A percentile compares a stretch with the other conserved stretches of the same genome.
phyloP scores from a whole-genome alignment of 345 rosid genomes.

The Murraya paniculata region DNA sequence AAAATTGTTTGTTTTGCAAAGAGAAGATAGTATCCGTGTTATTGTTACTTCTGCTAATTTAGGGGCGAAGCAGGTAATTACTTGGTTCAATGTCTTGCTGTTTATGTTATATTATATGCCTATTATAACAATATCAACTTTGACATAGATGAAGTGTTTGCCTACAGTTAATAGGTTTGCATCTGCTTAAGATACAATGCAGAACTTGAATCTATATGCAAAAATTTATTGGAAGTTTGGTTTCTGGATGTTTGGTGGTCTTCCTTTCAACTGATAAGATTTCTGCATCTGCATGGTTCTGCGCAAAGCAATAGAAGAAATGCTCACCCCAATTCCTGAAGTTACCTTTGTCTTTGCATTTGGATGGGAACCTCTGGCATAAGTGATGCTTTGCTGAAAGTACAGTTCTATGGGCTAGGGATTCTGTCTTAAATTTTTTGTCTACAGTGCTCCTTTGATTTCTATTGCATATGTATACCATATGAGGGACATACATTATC shows the following conservation, averaged over 20 bases:
- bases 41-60: conserved; percentile 87
- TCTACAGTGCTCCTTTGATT: neutral
- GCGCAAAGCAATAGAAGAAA: neutral
- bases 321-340: neutral
- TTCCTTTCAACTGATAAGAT: neutral
- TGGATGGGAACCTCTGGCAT: neutral
- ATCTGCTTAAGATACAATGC: neutral
- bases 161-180: neutral
- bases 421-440: neutral
- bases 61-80: conserved; percentile 71
- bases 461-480: neutral
- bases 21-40: conserved; percentile 68
- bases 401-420: neutral
- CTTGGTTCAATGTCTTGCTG: neutral
- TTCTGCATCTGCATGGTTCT: neutral
- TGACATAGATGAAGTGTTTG: neutral
- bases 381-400: neutral
- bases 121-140: neutral
- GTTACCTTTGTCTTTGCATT: neutral
- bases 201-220: neutral
- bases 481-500: neutral
- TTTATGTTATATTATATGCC: neutral
- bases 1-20: conserved; percentile 75
- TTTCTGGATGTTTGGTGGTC: neutral
- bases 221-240: neutral